A percentile compares a stretch with the other conserved stretches of the same genome.
Conservation (phyloP, 345 rosid genomes). For the Eutrema japonicum region DNA sequence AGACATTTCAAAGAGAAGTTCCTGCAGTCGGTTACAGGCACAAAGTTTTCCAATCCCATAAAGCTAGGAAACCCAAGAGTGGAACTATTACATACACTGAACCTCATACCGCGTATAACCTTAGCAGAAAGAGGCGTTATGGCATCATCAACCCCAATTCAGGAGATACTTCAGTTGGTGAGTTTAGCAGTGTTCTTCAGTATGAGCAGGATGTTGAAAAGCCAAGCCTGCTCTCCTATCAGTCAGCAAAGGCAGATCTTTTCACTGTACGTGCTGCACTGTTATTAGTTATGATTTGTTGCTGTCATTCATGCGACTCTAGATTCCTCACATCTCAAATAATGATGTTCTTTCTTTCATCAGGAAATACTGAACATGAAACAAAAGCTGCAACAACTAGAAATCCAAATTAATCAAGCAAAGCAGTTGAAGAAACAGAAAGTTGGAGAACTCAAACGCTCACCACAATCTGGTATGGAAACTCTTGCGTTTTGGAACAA, state of each 20-base stretch:
- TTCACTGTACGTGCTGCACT: conserved; percentile 38
- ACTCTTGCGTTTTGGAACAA: conserved; percentile 7
- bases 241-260: conserved; percentile 27
- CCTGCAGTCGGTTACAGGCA: conserved; percentile 32
- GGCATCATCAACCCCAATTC: conserved; percentile 27
- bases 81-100: conserved; percentile 25
- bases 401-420: conserved; percentile 39
- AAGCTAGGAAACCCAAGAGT: conserved; percentile 22
- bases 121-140: conserved; percentile 45
- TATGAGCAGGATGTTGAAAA: conserved; percentile 34
- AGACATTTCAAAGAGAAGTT: conserved; percentile 22
- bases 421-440: conserved; percentile 44
- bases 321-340: conserved; percentile 2
- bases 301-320: conserved; percentile 8
- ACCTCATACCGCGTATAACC: conserved; percentile 19
- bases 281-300: conserved; percentile 5
- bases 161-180: conserved; percentile 29
- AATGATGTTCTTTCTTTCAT: conserved; percentile 20
- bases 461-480: conserved; percentile 40
- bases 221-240: conserved; percentile 19
- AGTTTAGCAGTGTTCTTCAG: conserved; percentile 30
- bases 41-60: neutral
- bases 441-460: conserved; percentile 29
- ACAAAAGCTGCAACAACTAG: conserved; percentile 49
- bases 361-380: conserved; percentile 46